Evolutionary conservation across 768 basidiomycete species (phyloP).

Genomic region (Leccinellum albellum): DNA sequence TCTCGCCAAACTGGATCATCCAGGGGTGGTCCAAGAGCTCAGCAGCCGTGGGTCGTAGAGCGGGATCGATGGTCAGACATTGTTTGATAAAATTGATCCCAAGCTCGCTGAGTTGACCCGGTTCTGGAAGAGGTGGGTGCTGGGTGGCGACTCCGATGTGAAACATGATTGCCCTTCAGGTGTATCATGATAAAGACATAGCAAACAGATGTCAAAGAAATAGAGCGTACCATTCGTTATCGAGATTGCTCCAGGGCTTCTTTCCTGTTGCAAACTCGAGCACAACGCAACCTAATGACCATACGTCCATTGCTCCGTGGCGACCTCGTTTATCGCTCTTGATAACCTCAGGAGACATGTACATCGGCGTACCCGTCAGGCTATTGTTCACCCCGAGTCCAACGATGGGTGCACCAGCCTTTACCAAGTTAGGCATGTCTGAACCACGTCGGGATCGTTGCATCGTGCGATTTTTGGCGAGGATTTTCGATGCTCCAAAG

Average conservation of each 20-base stretch:
- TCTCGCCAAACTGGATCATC: conserved; percentile 81
- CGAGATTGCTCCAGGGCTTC: conserved; percentile 98
- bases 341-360: conserved; percentile 99
- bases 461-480: conserved; percentile 86
- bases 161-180: conserved; percentile 96
- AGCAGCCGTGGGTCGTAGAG: conserved; percentile 74
- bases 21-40: conserved; percentile 88
- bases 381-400: conserved; percentile 70
- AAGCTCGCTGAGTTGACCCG: conserved; percentile 79
- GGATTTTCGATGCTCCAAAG: conserved; percentile 95
- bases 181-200: conserved; percentile 1
- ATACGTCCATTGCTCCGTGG: conserved; percentile 96
- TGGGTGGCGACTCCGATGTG: conserved; percentile 96
- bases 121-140: conserved; percentile 92
- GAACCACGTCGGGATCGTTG: conserved; percentile 60
- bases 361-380: conserved; percentile 97
- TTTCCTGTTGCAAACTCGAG: conserved; percentile 94
- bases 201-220: not conserved
- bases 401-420: conserved; percentile 32
- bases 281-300: conserved; percentile 97
- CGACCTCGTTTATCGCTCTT: conserved; percentile 86
- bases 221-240: conserved; percentile 88
- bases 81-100: conserved; percentile 94
- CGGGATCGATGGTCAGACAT: conserved; percentile 85
- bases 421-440: conserved; percentile 36